Conservation (phyloP, 495 filamentous ascomycete species). For the Penicillium bialowiezense region DNA sequence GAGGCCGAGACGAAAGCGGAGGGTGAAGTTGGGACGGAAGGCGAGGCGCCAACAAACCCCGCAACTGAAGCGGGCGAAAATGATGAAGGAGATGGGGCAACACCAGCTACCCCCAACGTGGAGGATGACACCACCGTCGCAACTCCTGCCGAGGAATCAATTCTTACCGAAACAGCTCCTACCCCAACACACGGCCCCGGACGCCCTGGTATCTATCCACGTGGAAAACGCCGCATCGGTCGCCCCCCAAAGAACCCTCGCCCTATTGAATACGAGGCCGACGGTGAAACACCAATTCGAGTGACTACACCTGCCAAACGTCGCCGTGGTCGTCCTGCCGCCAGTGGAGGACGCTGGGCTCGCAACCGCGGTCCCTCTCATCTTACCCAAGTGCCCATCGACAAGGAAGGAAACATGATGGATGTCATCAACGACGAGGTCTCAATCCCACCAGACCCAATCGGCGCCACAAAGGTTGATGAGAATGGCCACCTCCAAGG, state of each 20-base stretch:
- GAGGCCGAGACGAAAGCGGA: constrained; percentile 17
- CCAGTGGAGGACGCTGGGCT: constrained; percentile 67
- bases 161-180: constrained; percentile 31
- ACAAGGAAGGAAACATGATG: constrained; percentile 92
- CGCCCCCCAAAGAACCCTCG: constrained; percentile 82
- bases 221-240: constrained; percentile 68
- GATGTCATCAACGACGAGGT: constrained; percentile 92
- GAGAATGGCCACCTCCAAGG: constrained; percentile 76
- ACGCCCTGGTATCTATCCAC: constrained; percentile 58
- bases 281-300: constrained; percentile 53
- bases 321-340: constrained; percentile 65
- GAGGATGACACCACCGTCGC: constrained; percentile 32
- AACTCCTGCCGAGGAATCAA: constrained; percentile 40
- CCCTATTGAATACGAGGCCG: constrained; percentile 60
- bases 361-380: constrained; percentile 70
- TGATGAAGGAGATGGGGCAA: constrained; percentile 24
- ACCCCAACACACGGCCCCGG: constrained; percentile 31
- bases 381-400: constrained; percentile 75
- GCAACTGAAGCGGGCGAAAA: constrained; percentile 32
- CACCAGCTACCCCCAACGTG: constrained; percentile 19
- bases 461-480: constrained; percentile 91
- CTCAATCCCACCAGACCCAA: constrained; percentile 77
- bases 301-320: constrained; percentile 58
- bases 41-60: constrained; percentile 24
- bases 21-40: not conserved